phyloP scores from a whole-genome alignment of 352 stramenopile genomes.

The Globisporangium echinulatum region DNA sequence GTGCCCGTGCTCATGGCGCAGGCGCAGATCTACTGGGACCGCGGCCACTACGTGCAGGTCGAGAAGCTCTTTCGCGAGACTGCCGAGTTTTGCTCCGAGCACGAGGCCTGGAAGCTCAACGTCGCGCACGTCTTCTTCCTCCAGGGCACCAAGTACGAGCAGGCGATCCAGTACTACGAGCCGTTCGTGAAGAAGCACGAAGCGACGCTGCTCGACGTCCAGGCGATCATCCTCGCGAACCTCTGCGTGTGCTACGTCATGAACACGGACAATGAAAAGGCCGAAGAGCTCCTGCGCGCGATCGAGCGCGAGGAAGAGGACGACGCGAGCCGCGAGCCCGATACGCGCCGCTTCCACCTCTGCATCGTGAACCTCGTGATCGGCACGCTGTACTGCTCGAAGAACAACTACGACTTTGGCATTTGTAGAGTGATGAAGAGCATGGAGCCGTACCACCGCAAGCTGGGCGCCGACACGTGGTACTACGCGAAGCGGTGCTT shows the following conservation, averaged over 20 bases:
- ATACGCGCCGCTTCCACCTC: constrained; percentile 91
- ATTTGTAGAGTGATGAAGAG: constrained; percentile 94
- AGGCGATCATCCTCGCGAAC: constrained; percentile 96
- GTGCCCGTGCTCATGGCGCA: constrained; percentile 97
- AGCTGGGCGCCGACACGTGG: constrained; percentile 94
- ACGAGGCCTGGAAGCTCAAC: constrained; percentile 95
- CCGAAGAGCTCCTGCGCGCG: constrained; percentile 92
- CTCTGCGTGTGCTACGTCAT: constrained; percentile 97
- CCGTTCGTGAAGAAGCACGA: constrained; percentile 92
- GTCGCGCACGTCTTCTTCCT: constrained; percentile 96
- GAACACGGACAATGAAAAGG: constrained; percentile 95
- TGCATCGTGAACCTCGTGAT: constrained; percentile 98
- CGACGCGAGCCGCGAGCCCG: constrained; percentile 78
- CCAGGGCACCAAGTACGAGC: constrained; percentile 87
- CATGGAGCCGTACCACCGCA: constrained; percentile 95
- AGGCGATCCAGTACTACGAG: constrained; percentile 93
- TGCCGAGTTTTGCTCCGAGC: constrained; percentile 93
- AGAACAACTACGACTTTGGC: constrained; percentile 96
- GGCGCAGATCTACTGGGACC: constrained; percentile 95
- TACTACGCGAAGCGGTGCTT: constrained; percentile 96
- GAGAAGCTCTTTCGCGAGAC: constrained; percentile 94
- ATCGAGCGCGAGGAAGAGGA: constrained; percentile 95
- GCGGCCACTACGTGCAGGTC: constrained; percentile 94
- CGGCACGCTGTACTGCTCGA: constrained; percentile 96
- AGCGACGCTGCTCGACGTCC: constrained; percentile 90